Conservation (phyloP, 129 eudicot species). For the Chrysanthemum lavandulifolium region DNA sequence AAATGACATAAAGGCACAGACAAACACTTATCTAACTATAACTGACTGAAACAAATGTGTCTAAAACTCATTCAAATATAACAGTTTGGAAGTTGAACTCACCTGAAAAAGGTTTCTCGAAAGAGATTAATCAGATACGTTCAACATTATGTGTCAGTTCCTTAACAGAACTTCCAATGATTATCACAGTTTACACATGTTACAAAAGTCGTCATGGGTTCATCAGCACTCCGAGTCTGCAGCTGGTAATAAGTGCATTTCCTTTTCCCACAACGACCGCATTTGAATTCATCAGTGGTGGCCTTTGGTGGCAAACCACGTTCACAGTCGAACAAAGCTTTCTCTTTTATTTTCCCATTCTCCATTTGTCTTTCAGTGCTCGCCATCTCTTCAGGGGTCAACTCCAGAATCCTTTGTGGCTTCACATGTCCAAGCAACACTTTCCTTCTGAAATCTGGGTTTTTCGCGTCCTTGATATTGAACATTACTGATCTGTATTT, state of each 20-base stretch:
- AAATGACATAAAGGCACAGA: slow-evolving; percentile 7
- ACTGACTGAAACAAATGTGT: slow-evolving; percentile 8
- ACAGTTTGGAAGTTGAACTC: slow-evolving; percentile 5
- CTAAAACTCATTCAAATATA: slow-evolving; percentile 19
- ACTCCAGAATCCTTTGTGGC: slow-evolving; percentile 50
- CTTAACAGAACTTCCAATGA: slow-evolving; percentile 80
- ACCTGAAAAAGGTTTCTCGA: slow-evolving; percentile 21
- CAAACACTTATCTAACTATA: slow-evolving; percentile 23
- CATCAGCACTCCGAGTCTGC: slow-evolving; percentile 96
- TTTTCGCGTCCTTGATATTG: slow-evolving; percentile 75
- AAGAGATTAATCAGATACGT: background rate
- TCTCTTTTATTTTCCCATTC: slow-evolving; percentile 66
- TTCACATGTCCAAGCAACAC: slow-evolving; percentile 64
- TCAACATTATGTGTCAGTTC: slow-evolving; percentile 7
- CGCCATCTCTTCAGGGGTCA: slow-evolving; percentile 94
- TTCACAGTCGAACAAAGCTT: slow-evolving; percentile 79
- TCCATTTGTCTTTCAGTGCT: slow-evolving; percentile 62
- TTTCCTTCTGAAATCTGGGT: slow-evolving; percentile 88
- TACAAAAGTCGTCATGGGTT: slow-evolving; percentile 91
- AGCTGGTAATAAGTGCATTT: slow-evolving; percentile 77
- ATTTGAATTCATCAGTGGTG: slow-evolving; percentile 69
- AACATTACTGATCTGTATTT: slow-evolving; percentile 80
- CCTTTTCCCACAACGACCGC: slow-evolving; percentile 74
- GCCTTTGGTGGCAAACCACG: slow-evolving; percentile 68
- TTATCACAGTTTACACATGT: slow-evolving; percentile 90